Base-by-base conservation (phyloP, 192 early-diverging fungal species). In the Kickxella alabastrina region DNA sequence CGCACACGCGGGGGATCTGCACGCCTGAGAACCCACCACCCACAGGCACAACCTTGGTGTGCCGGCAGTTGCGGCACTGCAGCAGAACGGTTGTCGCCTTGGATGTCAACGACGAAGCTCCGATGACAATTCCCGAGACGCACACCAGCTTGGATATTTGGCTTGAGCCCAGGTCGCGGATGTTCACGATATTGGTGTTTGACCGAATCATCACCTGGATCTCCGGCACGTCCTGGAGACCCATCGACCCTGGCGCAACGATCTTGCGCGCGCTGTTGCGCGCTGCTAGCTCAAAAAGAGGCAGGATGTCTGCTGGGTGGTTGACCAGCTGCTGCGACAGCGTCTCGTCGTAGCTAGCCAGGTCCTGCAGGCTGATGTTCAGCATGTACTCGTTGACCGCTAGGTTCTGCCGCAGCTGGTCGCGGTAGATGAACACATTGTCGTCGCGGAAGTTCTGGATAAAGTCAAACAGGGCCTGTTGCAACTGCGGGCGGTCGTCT, bases 111-210 rank as follows among this genome's bases (percentile, higher is more conserved):
- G 89, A 87, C 1, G 90, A 88, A 3, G 94, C 92, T 6, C 87
- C 87, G 49, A 99, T 98, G 24, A 97, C 85, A 43, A 99, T 99
- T 25, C 97, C 97, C 10, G 92, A 86, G 46, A 99, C 82, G 34
- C 92, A 88, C 48, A 99, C 91, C 19, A 99, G 80, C 59, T 95
- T 91, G 32, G 90, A 90, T 52, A 99, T 95, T 12, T 54, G 34
- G 54, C 80, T 60, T 68, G 92, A 92, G 63, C 90, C 89, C 25
- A 99, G 78, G 46, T 90, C 84, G 57, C 97, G 82, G 43, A 99
- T 92, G 42, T 90, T 88, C 25, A 91, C 81, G 29, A 91, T 80
- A 67, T 91, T 90, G 38, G 90, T 87, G 57, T 85, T 87, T 18
- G 92, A 93, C 15, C 59, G 62, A 26, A 99, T 65, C 51, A 85